Evolutionary conservation across 1,284 basidiomycete genomes (phyloP), one percentile per base, ranked within the genome.

Genomic region (Trametes polyzona): DNA sequence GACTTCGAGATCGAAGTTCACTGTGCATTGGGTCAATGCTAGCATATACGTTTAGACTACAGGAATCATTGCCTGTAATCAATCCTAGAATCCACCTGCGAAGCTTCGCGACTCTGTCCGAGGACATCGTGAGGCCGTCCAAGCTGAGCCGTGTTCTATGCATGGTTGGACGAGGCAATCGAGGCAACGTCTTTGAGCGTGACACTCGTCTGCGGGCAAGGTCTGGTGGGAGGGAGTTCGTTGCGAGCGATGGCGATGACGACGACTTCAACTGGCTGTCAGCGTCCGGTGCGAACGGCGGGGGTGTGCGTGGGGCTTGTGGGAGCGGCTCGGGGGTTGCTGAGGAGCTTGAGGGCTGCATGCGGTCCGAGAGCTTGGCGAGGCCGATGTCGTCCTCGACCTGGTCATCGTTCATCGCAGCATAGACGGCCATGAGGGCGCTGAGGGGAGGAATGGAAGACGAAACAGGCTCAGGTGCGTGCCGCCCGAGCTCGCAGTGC

Each of bases 1-100:
- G 41, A 90, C 77, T 63, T 96, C 93, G 43, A 95, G 71, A 72
- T 96, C 93, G 67, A 96, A 96, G 65, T 95, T 87, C 55, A 95
- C 93, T 84, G 76, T 60, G 47, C 6, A n/a, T 74, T 52, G 5
- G 57, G 48, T 46, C 47, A 54, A 55, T 47, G 57, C 57, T 49
- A 17, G 55, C 46, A 27, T 24, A 39, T 9, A 43, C n/a, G 35
- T 19, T 33, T 51, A 16, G 29, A 14, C 36, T 30, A 36, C 17
- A 46, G 30, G 5, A 30, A 47, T 35, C 39, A 52, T 70, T 76
- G 65, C 93, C 93, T 52, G 95, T 79, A 24, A 86, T 88, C 51
- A 95, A 80, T 19, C 88, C 84, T 62, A 91, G 72, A n/a, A 92
- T 84, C 93, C 92, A 96, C 57, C 88, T 75, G 27, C 80, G 77